A percentile compares a stretch with the other conserved stretches of the same genome.
Evolutionary conservation across 441 rosid species (phyloP).

Genomic region (Brassica balearica): DNA sequence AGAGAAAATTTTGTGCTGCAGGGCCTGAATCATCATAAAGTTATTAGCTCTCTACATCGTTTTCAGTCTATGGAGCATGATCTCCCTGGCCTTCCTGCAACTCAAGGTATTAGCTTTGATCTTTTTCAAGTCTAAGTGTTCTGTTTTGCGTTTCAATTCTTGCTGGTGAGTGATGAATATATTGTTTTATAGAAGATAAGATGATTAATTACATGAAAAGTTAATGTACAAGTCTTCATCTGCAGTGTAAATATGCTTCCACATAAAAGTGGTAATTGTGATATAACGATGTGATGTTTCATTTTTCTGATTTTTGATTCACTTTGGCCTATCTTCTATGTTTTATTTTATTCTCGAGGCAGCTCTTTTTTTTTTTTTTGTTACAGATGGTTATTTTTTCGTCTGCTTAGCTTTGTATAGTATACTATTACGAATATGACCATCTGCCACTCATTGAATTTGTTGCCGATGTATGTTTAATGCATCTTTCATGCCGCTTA

Average conservation of each 20-base stretch:
- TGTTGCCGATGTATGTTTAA: background rate
- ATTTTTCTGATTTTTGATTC: too few species aligned
- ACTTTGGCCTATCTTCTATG: too few species aligned
- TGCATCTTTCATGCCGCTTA: background rate
- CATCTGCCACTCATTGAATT: background rate
- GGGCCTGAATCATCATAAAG: background rate
- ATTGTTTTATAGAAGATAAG: background rate
- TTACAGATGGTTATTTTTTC: too few species aligned
- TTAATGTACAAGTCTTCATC: background rate
- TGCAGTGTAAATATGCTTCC: too few species aligned
- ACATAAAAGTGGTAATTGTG: too few species aligned
- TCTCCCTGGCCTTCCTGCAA: background rate
- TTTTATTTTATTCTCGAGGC: too few species aligned
- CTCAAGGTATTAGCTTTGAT: background rate
- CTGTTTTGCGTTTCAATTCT: background rate
- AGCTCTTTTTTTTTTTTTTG: too few species aligned
- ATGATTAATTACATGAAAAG: background rate
- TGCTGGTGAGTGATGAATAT: background rate
- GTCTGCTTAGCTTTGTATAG: too few species aligned
- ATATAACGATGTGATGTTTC: too few species aligned
- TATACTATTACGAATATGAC: background rate
- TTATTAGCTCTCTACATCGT: background rate
- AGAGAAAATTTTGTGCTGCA: background rate
- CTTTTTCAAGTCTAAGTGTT: too few species aligned
- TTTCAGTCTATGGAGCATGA: background rate